Evolutionary conservation across 2,329 filamentous ascomycete species (phyloP), one percentile per base, ranked within the genome.

Genomic region (Epicoccum nigrum): DNA sequence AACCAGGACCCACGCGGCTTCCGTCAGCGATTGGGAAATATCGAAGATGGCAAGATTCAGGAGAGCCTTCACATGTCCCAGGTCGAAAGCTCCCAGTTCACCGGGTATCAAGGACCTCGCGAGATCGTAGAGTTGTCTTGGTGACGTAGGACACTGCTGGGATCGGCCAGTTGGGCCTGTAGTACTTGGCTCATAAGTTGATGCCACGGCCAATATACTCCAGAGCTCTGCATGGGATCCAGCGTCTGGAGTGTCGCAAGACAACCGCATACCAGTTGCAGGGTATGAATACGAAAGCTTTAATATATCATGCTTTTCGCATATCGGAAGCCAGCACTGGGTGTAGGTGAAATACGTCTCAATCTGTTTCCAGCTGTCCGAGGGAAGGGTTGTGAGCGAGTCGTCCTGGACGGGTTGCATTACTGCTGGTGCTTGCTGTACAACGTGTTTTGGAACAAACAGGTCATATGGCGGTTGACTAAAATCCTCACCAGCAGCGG

Each of bases 281-380:
- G 79, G 77, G 60, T 83, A 83, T 6, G 78, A 75, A 61, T 84
- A 85, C n/a, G 80, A 81, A 3, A 79, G 74, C 20, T 80, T 81
- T 23, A 87, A 74, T 4, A 89, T 75, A 33, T 81, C 79, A 40
- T 87, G 82, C 55, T 86, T 87, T 56, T 90, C 86, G 9, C 87
- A 77, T 20, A 92, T 85, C 0, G 89, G 89, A 20, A 92, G 79
- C 89, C 89, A 92, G 45, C 82, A 85, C 67, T 92, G 87, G 0
- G 86, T 89, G 60, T 89, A 90, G 1, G 87, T 83, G 53, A 90
- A 88, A 67, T 90, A 92, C 4, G 88, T 79, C 58, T 91, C 86
- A 31, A 92, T 74, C 4, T 92, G 77, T 2, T 80, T 77, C 76
- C 79, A 85, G 65, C 80, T 83, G 62, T 83, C 80, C 13, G 70